Conservation (phyloP, 1,284 basidiomycete genomes). For the Melampsora americana region DNA sequence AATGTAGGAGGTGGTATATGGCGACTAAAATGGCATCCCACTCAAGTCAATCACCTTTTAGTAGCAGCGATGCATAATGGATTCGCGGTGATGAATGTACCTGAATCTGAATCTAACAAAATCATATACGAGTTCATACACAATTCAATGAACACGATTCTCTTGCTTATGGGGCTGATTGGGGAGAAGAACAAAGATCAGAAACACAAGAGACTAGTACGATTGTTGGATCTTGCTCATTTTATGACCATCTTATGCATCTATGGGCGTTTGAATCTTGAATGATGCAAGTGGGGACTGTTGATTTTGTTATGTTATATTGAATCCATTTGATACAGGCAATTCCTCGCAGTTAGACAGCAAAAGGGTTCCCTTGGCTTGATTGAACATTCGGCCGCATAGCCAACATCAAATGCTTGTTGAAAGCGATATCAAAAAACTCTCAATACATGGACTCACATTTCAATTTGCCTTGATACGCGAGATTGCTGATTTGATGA, state of each 20-base stretch:
- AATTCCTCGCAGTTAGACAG: too few relatives aligned
- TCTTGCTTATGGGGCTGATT: conserved; percentile 92
- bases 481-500: too few relatives aligned
- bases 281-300: too few relatives aligned
- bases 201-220: conserved; percentile 50
- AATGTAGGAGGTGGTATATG: conserved; percentile 88
- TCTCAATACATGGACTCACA: too few relatives aligned
- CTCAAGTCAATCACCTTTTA: conserved; percentile 68
- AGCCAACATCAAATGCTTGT: too few relatives aligned
- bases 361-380: too few relatives aligned
- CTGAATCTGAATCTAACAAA: conserved; percentile 46
- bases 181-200: conserved; percentile 60
- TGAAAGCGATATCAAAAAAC: too few relatives aligned
- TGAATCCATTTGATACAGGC: too few relatives aligned
- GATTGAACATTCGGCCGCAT: too few relatives aligned
- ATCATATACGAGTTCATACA: conserved; percentile 58
- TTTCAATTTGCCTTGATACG: too few relatives aligned
- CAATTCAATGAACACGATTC: conserved; percentile 75
- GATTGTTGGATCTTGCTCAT: conserved; percentile 83
- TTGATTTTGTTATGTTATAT: too few relatives aligned
- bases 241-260: conserved; percentile 85
- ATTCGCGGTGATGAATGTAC: conserved; percentile 68
- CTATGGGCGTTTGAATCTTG: conserved; percentile 62
- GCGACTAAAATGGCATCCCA: conserved; percentile 94
- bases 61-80: conserved; percentile 97